Evolutionary conservation across 768 basidiomycete genomes (phyloP).

Genomic region (Dioszegia aurantiaca): DNA sequence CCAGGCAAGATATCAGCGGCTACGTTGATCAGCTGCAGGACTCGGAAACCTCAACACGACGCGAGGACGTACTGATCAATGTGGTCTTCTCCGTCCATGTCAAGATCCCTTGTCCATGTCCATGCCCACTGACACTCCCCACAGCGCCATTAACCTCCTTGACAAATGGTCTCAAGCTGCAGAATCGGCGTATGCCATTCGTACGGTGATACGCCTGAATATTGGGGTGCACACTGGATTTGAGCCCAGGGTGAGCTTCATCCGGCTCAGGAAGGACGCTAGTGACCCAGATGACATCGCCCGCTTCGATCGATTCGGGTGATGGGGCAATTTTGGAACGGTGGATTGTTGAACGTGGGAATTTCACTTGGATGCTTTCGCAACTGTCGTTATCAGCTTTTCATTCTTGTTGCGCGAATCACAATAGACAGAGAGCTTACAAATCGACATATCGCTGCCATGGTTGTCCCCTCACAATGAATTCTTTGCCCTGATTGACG

Average conservation of each 20-base stretch:
- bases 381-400: conserved; percentile 59
- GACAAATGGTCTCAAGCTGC: conserved; percentile 69
- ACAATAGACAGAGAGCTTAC: no score
- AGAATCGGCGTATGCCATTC: conserved; percentile 80
- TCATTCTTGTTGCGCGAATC: no score
- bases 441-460: conserved; percentile 72
- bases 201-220: conserved; percentile 85
- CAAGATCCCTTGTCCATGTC: conserved; percentile 27
- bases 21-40: conserved; percentile 74
- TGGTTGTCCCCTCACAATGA: conserved; percentile 88
- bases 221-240: conserved; percentile 73
- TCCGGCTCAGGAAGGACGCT: conserved; percentile 83
- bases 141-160: conserved; percentile 57
- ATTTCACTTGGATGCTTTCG: conserved; percentile 86
- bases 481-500: conserved; percentile 75
- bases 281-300: conserved; percentile 84
- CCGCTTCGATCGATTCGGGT: conserved; percentile 69
- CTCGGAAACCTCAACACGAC: conserved; percentile 46
- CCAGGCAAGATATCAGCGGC: conserved; percentile 60
- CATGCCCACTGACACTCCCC: conserved; percentile 55
- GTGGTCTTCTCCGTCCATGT: conserved; percentile 79
- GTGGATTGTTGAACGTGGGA: conserved; percentile 76
- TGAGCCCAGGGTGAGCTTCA: conserved; percentile 71
- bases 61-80: conserved; percentile 36
- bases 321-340: conserved; percentile 68